Base-by-base conservation (phyloP, 2,329 filamentous ascomycete species). In the Pseudovirgaria hyperparasitica region DNA sequence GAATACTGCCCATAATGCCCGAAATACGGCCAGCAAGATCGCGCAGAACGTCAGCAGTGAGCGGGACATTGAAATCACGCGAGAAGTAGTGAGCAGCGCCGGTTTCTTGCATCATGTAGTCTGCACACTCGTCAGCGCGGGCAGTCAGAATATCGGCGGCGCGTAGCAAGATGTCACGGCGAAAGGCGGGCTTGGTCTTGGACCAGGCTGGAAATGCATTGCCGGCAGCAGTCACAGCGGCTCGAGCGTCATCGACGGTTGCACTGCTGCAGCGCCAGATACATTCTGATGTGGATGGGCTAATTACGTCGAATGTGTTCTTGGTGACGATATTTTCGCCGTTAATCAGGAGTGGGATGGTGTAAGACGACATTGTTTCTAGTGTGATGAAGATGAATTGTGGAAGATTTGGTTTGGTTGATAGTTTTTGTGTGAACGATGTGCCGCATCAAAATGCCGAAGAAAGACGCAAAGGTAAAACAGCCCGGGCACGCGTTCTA, bases 121-220 rank as follows among this genome's bases (percentile, higher is more conserved):
- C 45, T 7, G 52, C 55, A 11, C 82, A 51, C 48, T 85, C 78
- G 5, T 70, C 63, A 13, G 59, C 57, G 6, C 76, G 67, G 16
- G 49, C 52, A 21, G 69, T 59, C 33, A 86, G 58, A 25, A 85
- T 54, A 6, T 74, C 70, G 7, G 76, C 74, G 0, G 78, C 75
- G 46, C 71, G 73, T 31, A 78, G 57, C 32, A 92, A 63, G 36
- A 92, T 72, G 37, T 77, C 69, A 19, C 80, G 72, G 20, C 79
- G 76, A 14, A 63, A 46, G 14, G 58, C 45, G 2, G 74, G 68
- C 23, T 70, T 72, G 3, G 68, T 68, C 37, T 67, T 68, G 22
- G 67, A 63, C 82, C 82, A 92, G 32, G 65, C 55, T 22, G 66
- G 67, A 51, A 82, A 76, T 1, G 82, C 81, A 9, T 62, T 59